Base-by-base conservation (phyloP, 2,329 filamentous ascomycete genomes). In the Ophiostoma sp. region DNA sequence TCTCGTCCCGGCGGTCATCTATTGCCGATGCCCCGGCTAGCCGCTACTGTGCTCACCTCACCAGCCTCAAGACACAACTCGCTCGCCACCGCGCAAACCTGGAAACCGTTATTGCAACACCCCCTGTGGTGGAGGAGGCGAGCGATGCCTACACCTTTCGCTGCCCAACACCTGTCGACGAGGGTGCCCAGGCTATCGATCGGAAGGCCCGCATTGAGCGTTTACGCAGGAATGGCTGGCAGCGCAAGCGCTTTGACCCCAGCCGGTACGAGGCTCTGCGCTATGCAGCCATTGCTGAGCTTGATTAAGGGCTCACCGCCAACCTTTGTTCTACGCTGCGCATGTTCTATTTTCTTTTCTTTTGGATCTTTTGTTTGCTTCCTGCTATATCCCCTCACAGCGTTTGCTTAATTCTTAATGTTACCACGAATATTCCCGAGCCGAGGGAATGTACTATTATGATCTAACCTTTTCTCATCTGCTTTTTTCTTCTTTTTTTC, bases 171-270 rank as follows among this genome's bases (percentile, higher is more conserved):
- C 73, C 75, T 33, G 70, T 68, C 33, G 78, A 75, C 60, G 80
- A 80, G 7, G 80, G 81, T 69, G 73, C 78, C 69, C 79, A 79
- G 23, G 74, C 74, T 1, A 74, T 80, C 23, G 83, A 85, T 44
- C 77, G 86, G 2, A 79, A 80, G 71, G 80, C 83, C 7, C 81
- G 86, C 33, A 87, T 88, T 73, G 84, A 86, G 77, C 80, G 83
- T 11, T 77, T 88, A 13, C 82, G 84, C 27, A 81, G 81, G n/a
- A 80, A 75, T 67, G 85, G 85, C 2, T 88, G 86, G 86, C 81
- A 81, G 74, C 79, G 86, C 36, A 82, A 82, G 73, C 82, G 86
- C 31, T 88, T 88, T 73, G 83, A 88, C 72, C 78, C 79, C 6
- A 76, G 78, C 64, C 80, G 83, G 52, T 88, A 88, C 74, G 83